phyloP scores from a whole-genome alignment of 495 filamentous ascomycete genomes.

The Diplogelasinospora grovesii region DNA sequence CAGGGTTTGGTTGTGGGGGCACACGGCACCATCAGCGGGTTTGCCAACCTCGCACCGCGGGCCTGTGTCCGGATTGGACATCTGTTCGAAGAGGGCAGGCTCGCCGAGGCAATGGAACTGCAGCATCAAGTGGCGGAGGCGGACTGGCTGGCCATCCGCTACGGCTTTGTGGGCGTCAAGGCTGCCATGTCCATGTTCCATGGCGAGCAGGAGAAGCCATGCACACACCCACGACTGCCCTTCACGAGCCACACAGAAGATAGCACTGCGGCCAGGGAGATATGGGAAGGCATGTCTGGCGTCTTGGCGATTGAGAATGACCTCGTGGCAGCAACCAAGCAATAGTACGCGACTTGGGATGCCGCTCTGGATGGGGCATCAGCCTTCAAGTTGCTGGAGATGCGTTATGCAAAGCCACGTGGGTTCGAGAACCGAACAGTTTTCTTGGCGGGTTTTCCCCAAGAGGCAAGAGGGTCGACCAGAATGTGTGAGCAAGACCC shows the following conservation, averaged over 20 bases:
- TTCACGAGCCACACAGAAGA: conserved; percentile 10
- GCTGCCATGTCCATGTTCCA: conserved; percentile 67
- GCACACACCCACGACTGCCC: conserved; percentile 15
- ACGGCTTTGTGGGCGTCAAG: conserved; percentile 77
- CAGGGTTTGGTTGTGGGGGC: conserved; percentile 72
- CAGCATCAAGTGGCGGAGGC: conserved; percentile 66
- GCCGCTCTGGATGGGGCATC: no score
- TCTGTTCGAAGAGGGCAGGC: conserved; percentile 60
- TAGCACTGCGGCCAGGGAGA: conserved; percentile 3
- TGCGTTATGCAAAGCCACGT: no score
- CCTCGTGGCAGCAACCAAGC: conserved; percentile 5
- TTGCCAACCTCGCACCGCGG: conserved; percentile 71
- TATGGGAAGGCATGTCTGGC: conserved; percentile 6
- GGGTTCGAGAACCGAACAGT: no score
- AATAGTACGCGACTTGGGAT: no score
- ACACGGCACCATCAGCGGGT: conserved; percentile 71
- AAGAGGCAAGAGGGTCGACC: no score
- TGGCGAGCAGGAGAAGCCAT: conserved; percentile 51
- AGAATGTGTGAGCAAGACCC: no score
- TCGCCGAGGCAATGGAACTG: conserved; percentile 61
- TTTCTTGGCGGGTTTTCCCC: no score
- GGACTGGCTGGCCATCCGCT: conserved; percentile 77
- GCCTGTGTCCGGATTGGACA: conserved; percentile 68
- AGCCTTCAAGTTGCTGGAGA: no score
- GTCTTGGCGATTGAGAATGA: conserved; percentile 8